Evolutionary conservation across 306 rosid genomes (phyloP), one percentile per base, ranked within the genome.

Genomic region (Vigna hirtella): DNA sequence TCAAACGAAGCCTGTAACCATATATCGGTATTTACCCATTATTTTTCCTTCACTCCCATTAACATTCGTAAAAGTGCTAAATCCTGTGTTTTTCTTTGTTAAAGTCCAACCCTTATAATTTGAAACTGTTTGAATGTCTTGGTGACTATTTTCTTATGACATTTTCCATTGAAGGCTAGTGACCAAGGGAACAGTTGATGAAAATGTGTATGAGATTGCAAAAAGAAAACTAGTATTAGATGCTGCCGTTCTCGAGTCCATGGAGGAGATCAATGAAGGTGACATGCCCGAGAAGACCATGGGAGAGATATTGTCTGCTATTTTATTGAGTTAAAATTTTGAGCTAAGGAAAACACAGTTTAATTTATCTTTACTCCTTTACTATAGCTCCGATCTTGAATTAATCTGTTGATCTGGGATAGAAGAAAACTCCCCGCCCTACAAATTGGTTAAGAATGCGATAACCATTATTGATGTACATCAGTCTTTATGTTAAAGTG

Each of bases 201-300:
- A 95, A 80, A 95, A 92, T 87, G 88, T 95, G 38, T 95, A 95
- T 14, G 98, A 95, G 93, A 95, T 92, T 80, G 98, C 98, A 9
- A 95, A 95, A 81, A 83, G 98, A 74, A 95, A 95, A 88, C 82
- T 95, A 61, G 91, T 91, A 57, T 83, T 95, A 68, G 98, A 95
- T 83, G 98, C 96, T 59, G 98, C 98, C 65, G 98, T 95, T 53
- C 92, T 95, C 2, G 97, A 95, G 79, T 79, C 95, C 36, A n/a
- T 90, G 76, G 98, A 91, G 77, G 85, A 87, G 85, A 90, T 87
- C 73, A 83, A 81, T 45, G 94, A 89, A 82, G 91, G 96, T 43
- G 88, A 83, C 74, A 74, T 91, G 83, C 86, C 98, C 15, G 97
- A 94, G 86, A 94, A 88, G 89, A 95, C 97, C 59, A 95, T 95